A percentile compares a stretch with the other conserved stretches of the same genome.
Evolutionary conservation across 2,329 filamentous ascomycete species (phyloP).

Genomic region (Trichoderma atroviride): DNA sequence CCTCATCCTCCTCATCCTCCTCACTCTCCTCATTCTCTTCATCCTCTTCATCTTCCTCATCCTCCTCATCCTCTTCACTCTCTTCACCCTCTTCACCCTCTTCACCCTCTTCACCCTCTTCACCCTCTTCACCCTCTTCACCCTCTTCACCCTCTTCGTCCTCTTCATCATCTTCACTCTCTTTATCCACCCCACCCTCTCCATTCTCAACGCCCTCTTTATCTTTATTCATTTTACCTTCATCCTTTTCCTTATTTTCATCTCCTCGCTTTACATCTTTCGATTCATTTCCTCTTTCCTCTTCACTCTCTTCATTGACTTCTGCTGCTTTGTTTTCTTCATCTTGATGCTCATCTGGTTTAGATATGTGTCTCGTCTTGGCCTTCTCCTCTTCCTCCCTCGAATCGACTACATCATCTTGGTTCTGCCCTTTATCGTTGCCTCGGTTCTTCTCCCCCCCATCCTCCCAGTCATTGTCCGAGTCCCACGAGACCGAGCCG

Average conservation of each 20-base stretch:
- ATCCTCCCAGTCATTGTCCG: neutral
- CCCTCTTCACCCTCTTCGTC: neutral
- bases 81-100: neutral
- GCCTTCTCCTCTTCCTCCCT: neutral
- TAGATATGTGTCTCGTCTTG: neutral
- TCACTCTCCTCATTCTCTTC: neutral
- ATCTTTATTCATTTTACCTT: neutral
- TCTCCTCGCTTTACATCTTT: neutral
- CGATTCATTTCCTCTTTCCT: neutral
- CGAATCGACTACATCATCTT: neutral
- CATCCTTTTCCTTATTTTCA: neutral
- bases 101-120: neutral
- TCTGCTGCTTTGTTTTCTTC: neutral
- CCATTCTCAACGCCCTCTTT: neutral
- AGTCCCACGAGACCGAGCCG: neutral
- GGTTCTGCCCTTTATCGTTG: neutral
- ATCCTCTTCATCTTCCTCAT: neutral
- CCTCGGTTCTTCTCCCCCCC: neutral
- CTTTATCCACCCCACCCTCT: neutral
- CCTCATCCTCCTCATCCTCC: neutral
- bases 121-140: neutral
- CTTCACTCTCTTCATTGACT: neutral
- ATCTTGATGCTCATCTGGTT: neutral
- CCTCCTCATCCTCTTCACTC: neutral
- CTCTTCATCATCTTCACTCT: neutral